A percentile compares a stretch with the other conserved stretches of the same genome.
Evolutionary conservation across 2,329 filamentous ascomycete genomes (phyloP).

Genomic region (Colletotrichum sansevieriae): DNA sequence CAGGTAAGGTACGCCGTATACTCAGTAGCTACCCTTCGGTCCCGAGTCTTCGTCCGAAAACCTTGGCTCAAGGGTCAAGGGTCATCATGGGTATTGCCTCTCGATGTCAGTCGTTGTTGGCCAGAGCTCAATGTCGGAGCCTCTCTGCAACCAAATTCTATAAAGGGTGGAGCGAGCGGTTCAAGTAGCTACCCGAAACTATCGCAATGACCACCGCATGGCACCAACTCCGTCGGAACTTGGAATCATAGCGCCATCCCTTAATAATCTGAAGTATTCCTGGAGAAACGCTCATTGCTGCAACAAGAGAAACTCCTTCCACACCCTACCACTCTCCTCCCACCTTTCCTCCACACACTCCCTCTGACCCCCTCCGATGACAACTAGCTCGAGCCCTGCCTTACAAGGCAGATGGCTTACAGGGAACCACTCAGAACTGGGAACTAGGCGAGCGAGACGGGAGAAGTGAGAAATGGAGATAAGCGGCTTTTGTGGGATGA

Average conservation of each 20-base stretch:
- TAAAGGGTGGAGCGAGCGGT: constrained; percentile 21
- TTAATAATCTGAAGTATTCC: background rate
- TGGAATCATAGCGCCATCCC: no score
- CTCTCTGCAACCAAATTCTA: constrained; percentile 33
- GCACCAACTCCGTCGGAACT: background rate
- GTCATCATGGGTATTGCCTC: background rate
- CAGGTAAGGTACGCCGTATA: background rate
- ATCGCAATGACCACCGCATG: constrained; percentile 25
- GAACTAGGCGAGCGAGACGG: constrained; percentile 14
- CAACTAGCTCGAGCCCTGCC: constrained; percentile 22
- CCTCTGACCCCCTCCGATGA: background rate
- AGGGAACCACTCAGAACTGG: constrained; percentile 9
- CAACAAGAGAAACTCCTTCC: background rate
- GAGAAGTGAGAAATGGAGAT: constrained; percentile 6
- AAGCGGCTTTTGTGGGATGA: constrained; percentile 23
- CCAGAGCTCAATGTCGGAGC: constrained; percentile 23
- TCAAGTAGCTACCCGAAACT: constrained; percentile 40
- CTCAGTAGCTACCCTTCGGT: constrained; percentile 21
- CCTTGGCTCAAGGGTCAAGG: constrained; percentile 5
- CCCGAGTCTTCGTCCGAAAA: constrained; percentile 35
- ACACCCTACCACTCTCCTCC: background rate
- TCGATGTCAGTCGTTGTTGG: background rate
- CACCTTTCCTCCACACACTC: constrained; percentile 2
- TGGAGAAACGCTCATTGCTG: background rate
- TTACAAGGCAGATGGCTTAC: constrained; percentile 34